Percentiles rank a stretch among this genome's conserved stretches.
Conservation (phyloP, 2,329 filamentous ascomycete species). For the Colletotrichum sansevieriae region DNA sequence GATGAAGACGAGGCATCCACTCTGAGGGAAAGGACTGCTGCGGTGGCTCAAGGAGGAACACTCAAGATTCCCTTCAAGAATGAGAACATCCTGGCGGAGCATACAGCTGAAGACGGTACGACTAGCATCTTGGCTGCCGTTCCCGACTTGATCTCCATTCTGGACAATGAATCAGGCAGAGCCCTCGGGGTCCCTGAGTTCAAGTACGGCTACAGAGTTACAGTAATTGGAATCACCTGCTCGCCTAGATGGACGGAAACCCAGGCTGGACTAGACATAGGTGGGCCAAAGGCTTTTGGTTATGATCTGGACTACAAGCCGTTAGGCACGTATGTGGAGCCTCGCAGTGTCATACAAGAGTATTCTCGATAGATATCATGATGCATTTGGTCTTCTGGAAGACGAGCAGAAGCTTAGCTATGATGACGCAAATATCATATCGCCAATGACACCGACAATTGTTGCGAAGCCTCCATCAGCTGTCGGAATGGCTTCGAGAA, state of each 20-base stretch:
- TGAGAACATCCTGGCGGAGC: conserved; percentile 66
- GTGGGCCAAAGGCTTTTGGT: conserved; percentile 55
- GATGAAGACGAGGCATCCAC: conserved; percentile 41
- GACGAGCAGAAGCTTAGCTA: no score
- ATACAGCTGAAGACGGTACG: conserved; percentile 51
- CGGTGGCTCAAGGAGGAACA: conserved; percentile 42
- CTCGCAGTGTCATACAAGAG: conserved; percentile 63
- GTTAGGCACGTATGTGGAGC: conserved; percentile 64
- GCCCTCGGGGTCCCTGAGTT: conserved; percentile 70
- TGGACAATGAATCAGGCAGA: conserved; percentile 69
- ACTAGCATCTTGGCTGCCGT: conserved; percentile 62
- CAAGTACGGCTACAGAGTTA: conserved; percentile 64
- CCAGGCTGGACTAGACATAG: conserved; percentile 60
- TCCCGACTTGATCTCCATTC: conserved; percentile 68
- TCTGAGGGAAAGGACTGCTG: not conserved
- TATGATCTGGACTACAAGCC: conserved; percentile 62
- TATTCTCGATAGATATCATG: conserved; percentile 2
- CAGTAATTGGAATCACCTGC: conserved; percentile 66
- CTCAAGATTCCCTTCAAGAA: conserved; percentile 48
- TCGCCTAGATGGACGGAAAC: conserved; percentile 67
- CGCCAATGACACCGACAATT: conserved; percentile 11
- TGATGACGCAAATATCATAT: not conserved
- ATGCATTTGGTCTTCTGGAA: no score
- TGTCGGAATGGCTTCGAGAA: conserved; percentile 2
- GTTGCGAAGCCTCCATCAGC: conserved; percentile 15